Conservation (phyloP, 192 early-diverging fungal genomes). For the Coemansia sp. region DNA sequence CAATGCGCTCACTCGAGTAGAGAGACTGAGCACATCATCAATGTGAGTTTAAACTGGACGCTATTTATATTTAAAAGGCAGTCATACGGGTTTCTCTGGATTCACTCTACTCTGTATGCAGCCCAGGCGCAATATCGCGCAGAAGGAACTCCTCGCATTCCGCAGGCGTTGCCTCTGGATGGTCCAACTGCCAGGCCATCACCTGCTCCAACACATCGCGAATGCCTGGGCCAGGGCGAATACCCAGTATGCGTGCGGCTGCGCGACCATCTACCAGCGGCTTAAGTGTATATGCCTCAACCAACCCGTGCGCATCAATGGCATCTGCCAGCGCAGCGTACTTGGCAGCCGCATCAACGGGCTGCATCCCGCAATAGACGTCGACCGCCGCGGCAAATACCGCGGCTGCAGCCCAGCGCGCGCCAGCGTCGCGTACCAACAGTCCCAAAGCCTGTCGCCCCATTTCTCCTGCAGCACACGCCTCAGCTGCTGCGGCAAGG, state of each 20-base stretch:
- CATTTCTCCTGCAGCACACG: constrained; percentile 3
- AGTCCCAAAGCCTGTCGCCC: constrained; percentile 54
- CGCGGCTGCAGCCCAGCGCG: constrained; percentile 57
- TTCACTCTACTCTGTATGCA: neutral
- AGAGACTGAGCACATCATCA: too few species aligned
- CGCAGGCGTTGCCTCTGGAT: constrained; percentile 62
- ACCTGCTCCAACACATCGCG: constrained; percentile 62
- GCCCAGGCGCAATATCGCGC: constrained; percentile 3
- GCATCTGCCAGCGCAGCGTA: constrained; percentile 24
- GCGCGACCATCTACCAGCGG: constrained; percentile 62
- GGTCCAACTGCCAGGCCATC: constrained; percentile 81
- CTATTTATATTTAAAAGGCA: neutral
- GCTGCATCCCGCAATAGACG: neutral
- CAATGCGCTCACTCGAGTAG: too few species aligned
- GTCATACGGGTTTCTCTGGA: neutral
- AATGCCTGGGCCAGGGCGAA: constrained; percentile 73
- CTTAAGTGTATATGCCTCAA: constrained; percentile 36
- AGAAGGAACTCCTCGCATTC: constrained; percentile 61
- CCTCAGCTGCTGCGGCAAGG: constrained; percentile 7
- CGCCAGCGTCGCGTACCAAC: constrained; percentile 60
- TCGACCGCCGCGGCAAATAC: constrained; percentile 55
- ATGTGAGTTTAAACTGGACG: too few species aligned
- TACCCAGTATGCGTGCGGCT: constrained; percentile 58
- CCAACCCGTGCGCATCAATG: constrained; percentile 16
- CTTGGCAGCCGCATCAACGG: constrained; percentile 13